Evolutionary conservation across 192 early-diverging fungal species (phyloP).

Genomic region (Entophlyctis helioformis): DNA sequence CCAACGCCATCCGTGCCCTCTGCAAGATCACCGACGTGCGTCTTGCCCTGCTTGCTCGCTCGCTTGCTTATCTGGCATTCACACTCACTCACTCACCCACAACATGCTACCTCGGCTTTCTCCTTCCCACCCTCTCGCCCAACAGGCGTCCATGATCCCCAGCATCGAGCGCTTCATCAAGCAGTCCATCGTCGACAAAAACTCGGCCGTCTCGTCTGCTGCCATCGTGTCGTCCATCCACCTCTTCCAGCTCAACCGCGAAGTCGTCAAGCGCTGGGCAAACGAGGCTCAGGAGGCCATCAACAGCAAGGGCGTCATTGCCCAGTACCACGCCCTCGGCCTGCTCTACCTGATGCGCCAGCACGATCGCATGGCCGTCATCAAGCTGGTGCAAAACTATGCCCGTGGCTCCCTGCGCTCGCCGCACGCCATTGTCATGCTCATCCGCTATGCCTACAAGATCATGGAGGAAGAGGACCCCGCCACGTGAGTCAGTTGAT

Average conservation of each 20-base stretch:
- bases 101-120: no score
- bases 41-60: no score
- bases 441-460: conserved; percentile 84
- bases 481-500: background rate
- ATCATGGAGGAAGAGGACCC: conserved; percentile 48
- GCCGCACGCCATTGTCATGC: conserved; percentile 80
- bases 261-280: conserved; percentile 91
- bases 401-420: conserved; percentile 59
- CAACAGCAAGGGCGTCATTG: conserved; percentile 80
- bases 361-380: conserved; percentile 96
- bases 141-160: conserved; percentile 81
- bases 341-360: conserved; percentile 89
- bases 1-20: conserved; percentile 91
- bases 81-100: no score
- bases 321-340: conserved; percentile 97
- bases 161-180: conserved; percentile 94
- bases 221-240: conserved; percentile 88
- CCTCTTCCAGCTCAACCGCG: conserved; percentile 70
- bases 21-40: conserved; percentile 90
- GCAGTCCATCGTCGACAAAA: conserved; percentile 93
- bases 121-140: no score
- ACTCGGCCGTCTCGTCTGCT: conserved; percentile 74
- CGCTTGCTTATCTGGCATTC: no score
- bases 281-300: conserved; percentile 95
- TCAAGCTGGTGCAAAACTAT: conserved; percentile 88